Conservation (phyloP, 2,329 filamentous ascomycete species). For the Claviceps humidiphila region DNA sequence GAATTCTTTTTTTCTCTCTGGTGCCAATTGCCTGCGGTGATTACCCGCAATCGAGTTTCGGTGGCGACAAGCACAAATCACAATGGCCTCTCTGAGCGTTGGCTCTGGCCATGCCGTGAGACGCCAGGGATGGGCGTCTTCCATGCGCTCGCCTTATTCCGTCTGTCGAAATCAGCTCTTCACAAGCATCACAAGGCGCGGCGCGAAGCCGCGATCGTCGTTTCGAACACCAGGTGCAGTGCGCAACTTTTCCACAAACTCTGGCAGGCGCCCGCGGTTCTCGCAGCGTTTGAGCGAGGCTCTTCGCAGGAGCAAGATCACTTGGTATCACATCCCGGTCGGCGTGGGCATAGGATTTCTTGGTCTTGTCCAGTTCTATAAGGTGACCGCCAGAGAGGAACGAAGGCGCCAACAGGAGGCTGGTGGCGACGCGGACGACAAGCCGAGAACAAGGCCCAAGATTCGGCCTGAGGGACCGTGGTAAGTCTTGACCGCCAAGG, state of each 20-base stretch:
- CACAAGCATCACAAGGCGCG: neutral
- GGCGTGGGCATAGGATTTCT: slow-evolving; percentile 76
- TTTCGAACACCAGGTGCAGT: slow-evolving; percentile 13
- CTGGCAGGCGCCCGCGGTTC: slow-evolving; percentile 35
- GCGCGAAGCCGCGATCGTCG: slow-evolving; percentile 11
- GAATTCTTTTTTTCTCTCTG: too few species aligned
- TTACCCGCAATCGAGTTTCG: too few species aligned
- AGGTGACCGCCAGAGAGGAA: slow-evolving; percentile 46
- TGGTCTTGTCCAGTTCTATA: slow-evolving; percentile 73
- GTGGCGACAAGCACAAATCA: slow-evolving; percentile 1
- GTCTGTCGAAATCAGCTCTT: slow-evolving; percentile 11
- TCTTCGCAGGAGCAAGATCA: slow-evolving; percentile 43
- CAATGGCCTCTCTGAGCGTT: slow-evolving; percentile 21
- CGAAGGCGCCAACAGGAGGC: slow-evolving; percentile 34
- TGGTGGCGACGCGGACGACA: slow-evolving; percentile 26
- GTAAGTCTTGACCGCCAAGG: slow-evolving; percentile 25
- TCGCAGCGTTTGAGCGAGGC: slow-evolving; percentile 37
- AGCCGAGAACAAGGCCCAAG: slow-evolving; percentile 40
- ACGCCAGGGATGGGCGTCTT: slow-evolving; percentile 18
- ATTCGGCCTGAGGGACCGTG: slow-evolving; percentile 78
- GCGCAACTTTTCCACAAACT: slow-evolving; percentile 21
- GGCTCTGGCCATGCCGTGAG: slow-evolving; percentile 21
- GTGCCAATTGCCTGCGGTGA: too few species aligned
- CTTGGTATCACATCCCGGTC: slow-evolving; percentile 86
- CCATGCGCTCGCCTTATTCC: slow-evolving; percentile 17